A percentile compares a stretch with the other conserved stretches of the same genome.
Conservation (phyloP, 2,329 filamentous ascomycete genomes). For the Sclerotinia trifoliorum region DNA sequence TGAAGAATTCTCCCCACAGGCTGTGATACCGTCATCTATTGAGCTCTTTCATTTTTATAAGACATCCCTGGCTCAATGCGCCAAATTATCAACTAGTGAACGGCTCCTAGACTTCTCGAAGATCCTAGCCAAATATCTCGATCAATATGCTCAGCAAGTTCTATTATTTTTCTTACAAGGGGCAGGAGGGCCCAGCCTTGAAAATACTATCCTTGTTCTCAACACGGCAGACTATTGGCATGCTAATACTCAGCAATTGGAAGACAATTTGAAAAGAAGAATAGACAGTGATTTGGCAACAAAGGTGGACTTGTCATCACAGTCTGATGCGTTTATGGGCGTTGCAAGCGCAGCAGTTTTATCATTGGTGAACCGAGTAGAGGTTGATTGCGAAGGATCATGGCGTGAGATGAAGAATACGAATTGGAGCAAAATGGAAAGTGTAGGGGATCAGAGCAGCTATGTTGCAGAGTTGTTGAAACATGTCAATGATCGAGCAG, state of each 20-base stretch:
- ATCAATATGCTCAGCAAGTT: conserved; percentile 93
- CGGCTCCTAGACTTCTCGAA: conserved; percentile 80
- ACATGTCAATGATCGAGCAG: conserved; percentile 67
- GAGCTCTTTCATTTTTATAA: conserved; percentile 98
- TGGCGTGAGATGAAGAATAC: conserved; percentile 98
- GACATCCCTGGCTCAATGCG: conserved; percentile 86
- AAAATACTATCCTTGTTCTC: conserved; percentile 81
- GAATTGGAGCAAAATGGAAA: conserved; percentile 91
- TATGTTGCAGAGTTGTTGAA: conserved; percentile 82
- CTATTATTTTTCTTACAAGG: conserved; percentile 67
- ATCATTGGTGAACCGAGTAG: conserved; percentile 78
- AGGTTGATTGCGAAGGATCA: conserved; percentile 75
- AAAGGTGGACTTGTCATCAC: conserved; percentile 83
- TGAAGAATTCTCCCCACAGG: conserved; percentile 87
- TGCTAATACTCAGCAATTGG: conserved; percentile 84
- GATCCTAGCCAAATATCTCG: conserved; percentile 87
- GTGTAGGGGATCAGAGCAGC: conserved; percentile 87
- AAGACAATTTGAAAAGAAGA: conserved; percentile 89
- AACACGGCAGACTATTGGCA: conserved; percentile 99
- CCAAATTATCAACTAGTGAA: conserved; percentile 90
- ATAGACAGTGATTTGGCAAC: conserved; percentile 76
- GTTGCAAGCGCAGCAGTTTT: conserved; percentile 87
- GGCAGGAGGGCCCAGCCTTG: conserved; percentile 53
- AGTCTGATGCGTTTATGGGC: conserved; percentile 92
- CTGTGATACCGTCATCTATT: conserved; percentile 89